Conservation (phyloP, 345 rosid species). For the Eutrema heterophyllum region DNA sequence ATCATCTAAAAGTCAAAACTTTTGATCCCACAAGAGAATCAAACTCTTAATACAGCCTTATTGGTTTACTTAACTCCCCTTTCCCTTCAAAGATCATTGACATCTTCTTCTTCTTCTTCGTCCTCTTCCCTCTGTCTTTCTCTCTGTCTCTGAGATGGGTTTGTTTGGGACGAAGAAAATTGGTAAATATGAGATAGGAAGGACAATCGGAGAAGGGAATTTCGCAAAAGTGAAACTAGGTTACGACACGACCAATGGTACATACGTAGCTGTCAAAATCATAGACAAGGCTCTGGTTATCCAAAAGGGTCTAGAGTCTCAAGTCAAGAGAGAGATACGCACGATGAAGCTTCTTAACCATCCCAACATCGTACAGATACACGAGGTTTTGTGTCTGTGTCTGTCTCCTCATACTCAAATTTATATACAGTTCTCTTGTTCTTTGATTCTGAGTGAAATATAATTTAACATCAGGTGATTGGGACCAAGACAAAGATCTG, state of each 20-base stretch:
- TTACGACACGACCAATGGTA: constrained; percentile 52
- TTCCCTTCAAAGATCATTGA: neutral
- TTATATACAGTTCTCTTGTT: neutral
- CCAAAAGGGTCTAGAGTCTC: constrained; percentile 63
- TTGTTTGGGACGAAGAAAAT: constrained; percentile 39
- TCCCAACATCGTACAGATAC: constrained; percentile 71
- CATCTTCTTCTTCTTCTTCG: neutral
- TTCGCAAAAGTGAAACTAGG: constrained; percentile 93
- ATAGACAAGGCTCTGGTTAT: constrained; percentile 68
- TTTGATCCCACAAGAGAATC: constrained; percentile 1
- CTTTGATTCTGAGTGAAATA: constrained; percentile 1
- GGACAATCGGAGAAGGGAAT: constrained; percentile 82
- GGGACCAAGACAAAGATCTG: constrained; percentile 87
- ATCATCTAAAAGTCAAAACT: constrained; percentile 24
- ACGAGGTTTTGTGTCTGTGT: constrained; percentile 50
- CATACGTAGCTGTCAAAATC: constrained; percentile 69
- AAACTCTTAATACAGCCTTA: neutral
- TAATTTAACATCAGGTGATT: constrained; percentile 52
- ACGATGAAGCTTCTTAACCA: constrained; percentile 89
- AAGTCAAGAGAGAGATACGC: constrained; percentile 79
- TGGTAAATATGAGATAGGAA: constrained; percentile 64
- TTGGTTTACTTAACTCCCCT: neutral
- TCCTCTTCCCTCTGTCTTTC: neutral
- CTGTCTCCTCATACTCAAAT: neutral
- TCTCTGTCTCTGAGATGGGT: constrained; percentile 18